These are phyloP conservation scores for Coffea eugenioides DNA, from an alignment of 257 asterid species.

Conservation along the genomic window DNA sequence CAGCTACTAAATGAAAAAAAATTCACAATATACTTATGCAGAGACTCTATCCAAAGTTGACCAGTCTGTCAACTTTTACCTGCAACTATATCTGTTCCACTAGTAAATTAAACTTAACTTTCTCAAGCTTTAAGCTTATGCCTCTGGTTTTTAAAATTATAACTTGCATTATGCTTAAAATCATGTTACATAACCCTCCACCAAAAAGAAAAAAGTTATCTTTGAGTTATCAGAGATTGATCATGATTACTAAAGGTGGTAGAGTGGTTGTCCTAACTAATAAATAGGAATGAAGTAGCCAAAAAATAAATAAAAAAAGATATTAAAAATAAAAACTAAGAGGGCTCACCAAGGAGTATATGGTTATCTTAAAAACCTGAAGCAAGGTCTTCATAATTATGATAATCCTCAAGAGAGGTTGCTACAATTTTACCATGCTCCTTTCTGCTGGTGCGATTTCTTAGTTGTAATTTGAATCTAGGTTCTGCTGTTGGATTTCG, in stretches of 20 bases:
- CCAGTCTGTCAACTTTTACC: not conserved
- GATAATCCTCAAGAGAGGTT: not conserved
- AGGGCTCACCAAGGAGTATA: not conserved
- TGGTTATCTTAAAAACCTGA: not conserved
- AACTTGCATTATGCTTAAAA: not conserved
- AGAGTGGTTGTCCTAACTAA: not conserved
- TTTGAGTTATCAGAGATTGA: not conserved
- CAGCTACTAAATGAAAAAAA: not conserved
- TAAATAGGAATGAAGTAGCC: not conserved
- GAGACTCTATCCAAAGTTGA: not conserved
- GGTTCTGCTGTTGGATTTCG: constrained; percentile 96
- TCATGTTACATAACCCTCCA: not conserved
- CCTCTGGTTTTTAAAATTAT: not conserved
- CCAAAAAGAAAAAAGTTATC: not conserved
- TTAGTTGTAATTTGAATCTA: constrained; percentile 18
- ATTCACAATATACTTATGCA: not conserved
- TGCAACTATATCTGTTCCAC: not conserved
- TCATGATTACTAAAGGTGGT: not conserved
- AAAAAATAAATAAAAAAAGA: no score
- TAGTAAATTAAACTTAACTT: no score
- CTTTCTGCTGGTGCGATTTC: not conserved
- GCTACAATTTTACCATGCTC: no score
- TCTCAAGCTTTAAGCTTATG: not conserved
- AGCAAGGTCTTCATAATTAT: not conserved
- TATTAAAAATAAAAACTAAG: no score